phyloP scores from a whole-genome alignment of 768 basidiomycete species.

The Artomyces pyxidatus region DNA sequence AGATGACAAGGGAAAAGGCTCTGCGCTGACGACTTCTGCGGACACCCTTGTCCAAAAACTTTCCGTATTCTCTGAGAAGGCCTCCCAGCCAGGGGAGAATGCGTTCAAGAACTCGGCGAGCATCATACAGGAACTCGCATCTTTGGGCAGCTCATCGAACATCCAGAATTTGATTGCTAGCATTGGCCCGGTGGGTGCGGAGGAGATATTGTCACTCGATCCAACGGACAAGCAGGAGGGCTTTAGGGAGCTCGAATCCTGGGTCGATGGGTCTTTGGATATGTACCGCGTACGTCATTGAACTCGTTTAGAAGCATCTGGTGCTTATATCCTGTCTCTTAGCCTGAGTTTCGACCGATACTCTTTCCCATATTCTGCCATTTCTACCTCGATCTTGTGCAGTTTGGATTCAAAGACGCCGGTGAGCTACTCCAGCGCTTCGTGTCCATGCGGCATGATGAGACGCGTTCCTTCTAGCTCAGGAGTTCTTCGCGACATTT shows the following conservation, averaged over 20 bases:
- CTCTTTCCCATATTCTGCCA: constrained; percentile 95
- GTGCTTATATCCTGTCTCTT: constrained; percentile 8
- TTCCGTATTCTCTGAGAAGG: constrained; percentile 64
- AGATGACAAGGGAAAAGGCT: constrained; percentile 29
- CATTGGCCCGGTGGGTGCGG: constrained; percentile 71
- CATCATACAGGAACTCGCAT: constrained; percentile 59
- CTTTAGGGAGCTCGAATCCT: constrained; percentile 75
- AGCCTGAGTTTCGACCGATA: constrained; percentile 93
- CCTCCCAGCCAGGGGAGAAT: constrained; percentile 61
- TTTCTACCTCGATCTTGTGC: constrained; percentile 91
- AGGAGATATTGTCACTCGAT: constrained; percentile 73
- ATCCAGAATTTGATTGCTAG: constrained; percentile 72
- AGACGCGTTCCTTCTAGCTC: constrained; percentile 38
- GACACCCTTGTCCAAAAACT: constrained; percentile 50
- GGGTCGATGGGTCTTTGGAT: constrained; percentile 86
- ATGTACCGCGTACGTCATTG: constrained; percentile 81
- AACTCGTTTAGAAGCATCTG: not conserved
- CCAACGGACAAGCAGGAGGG: constrained; percentile 84
- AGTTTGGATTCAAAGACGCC: constrained; percentile 83
- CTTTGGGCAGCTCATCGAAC: constrained; percentile 62
- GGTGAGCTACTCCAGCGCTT: constrained; percentile 45
- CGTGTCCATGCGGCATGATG: constrained; percentile 9
- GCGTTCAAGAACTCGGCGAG: constrained; percentile 55
- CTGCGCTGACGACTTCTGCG: constrained; percentile 28
- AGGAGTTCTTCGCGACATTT: constrained; percentile 67